Evolutionary conservation across 139 green algal species (phyloP), one percentile per base, ranked within the genome.

Genomic region (Chlorella sp.): DNA sequence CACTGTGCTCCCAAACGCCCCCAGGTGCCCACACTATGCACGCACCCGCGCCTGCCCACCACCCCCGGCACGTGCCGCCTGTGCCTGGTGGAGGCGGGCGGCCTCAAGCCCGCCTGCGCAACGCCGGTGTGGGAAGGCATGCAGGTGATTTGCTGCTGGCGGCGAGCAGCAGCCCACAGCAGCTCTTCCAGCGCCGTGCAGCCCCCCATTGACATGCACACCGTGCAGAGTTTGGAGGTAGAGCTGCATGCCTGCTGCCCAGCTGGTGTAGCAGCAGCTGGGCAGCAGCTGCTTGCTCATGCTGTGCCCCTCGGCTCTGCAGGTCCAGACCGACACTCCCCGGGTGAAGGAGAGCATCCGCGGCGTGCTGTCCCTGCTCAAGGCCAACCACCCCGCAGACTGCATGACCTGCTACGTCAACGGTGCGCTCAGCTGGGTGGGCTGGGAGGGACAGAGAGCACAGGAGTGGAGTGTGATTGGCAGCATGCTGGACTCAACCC

Each of bases 341-440:
- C 26, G 68, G 15, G 88, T 92, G 7, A 56, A 65, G 30, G 71
- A 62, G 0, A 84, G 68, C 65, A 62, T 93, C 15, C 82, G 76
- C 5, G 79, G 79, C 36, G 85, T 68, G 64, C 78, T 93, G 41
- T 20, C 76, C 12, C 76, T 91, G 44, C 81, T 93, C 51, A 83
- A 87, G 15, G 68, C 81, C n/a, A 87, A 85, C 73, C 90, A 93
- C 72, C 87, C 87, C 11, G 71, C 71, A 28, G 88, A 92, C 73
- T 92, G 88, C 85, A 92, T 92, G 88, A 86, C 56, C 34, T 93
- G 90, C 81, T 76, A 91, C 64, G 90, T 84, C 17, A 84, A 86
- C 28, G 90, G 51, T 60, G 51, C 18, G 51, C 11, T 60, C 12
- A 21, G 51, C 51, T 60, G 51, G 11, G 51, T 60, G 51, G 51